These are phyloP conservation scores for Notholithocarpus densiflorus DNA, from an alignment of 306 rosid species.

Conservation along the genomic window DNA sequence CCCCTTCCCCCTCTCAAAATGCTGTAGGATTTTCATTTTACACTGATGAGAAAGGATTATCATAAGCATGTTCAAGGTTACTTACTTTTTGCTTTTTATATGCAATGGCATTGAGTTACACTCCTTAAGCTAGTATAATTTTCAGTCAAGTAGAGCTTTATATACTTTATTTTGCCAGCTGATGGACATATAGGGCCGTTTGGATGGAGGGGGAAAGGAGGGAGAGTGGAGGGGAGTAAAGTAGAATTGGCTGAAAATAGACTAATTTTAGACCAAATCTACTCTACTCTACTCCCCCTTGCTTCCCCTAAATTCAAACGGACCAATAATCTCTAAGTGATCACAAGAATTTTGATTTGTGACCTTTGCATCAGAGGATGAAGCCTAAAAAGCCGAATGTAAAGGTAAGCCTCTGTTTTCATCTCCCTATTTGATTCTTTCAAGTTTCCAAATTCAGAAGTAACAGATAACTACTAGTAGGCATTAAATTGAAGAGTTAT, in stretches of 20 bases:
- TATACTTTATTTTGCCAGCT: conserved; percentile 47
- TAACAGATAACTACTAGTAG: conserved; percentile 38
- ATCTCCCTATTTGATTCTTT: not conserved
- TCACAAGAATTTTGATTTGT: conserved; percentile 89
- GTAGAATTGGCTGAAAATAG: too few species aligned
- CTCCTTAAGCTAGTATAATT: not conserved
- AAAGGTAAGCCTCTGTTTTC: conserved; percentile 41
- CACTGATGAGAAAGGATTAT: conserved; percentile 61
- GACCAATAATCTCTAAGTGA: conserved; percentile 58
- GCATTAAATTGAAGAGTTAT: conserved; percentile 73
- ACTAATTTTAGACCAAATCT: too few species aligned
- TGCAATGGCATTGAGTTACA: conserved; percentile 7
- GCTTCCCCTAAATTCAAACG: too few species aligned
- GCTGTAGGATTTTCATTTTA: conserved; percentile 65
- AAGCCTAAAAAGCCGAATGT: conserved; percentile 84
- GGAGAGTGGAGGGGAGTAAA: too few species aligned
- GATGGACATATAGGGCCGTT: conserved; percentile 52
- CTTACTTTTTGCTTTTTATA: conserved; percentile 17
- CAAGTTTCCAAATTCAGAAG: not conserved
- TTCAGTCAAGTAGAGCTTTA: conserved; percentile 19
- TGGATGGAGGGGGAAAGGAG: too few species aligned
- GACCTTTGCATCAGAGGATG: conserved; percentile 78
- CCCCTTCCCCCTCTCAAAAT: not conserved
- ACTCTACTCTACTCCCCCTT: too few species aligned
- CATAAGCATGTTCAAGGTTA: conserved; percentile 84